Evolutionary conservation across 805 yeast genomes (phyloP).

Genomic region (Starmera dryadoides): DNA sequence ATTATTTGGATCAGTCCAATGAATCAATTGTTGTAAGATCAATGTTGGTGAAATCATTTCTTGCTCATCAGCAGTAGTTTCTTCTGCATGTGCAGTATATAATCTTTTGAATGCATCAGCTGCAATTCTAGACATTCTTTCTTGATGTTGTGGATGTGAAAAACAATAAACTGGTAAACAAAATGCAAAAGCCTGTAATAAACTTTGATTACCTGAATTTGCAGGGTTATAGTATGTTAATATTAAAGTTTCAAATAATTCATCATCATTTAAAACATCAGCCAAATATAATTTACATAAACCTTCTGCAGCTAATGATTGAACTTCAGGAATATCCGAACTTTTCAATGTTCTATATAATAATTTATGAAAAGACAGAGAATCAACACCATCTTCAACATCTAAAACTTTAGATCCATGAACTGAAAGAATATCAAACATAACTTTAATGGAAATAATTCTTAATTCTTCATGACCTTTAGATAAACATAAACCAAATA

Average conservation of each 20-base stretch:
- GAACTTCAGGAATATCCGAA: conserved; percentile 54
- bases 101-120: conserved; percentile 60
- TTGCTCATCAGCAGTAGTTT: conserved; percentile 24
- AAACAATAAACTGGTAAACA: conserved; percentile 85
- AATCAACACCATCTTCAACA: conserved; percentile 53
- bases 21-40: conserved; percentile 62
- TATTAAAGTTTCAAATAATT: conserved; percentile 62
- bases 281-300: conserved; percentile 76
- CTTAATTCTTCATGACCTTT: conserved; percentile 59
- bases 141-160: conserved; percentile 68
- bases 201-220: conserved; percentile 52
- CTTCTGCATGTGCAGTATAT: conserved; percentile 35
- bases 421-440: conserved; percentile 71
- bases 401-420: conserved; percentile 70
- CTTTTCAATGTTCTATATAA: conserved; percentile 60
- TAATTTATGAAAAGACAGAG: conserved; percentile 58
- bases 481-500: conserved; percentile 64
- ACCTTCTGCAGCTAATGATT: conserved; percentile 80
- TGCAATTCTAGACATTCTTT: conserved; percentile 51
- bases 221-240: conserved; percentile 70
- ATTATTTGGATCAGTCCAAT: conserved; percentile 80
- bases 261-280: conserved; percentile 65
- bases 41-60: conserved; percentile 34
- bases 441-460: conserved; percentile 55
- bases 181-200: conserved; percentile 75